phyloP scores from a whole-genome alignment of 345 rosid genomes.

The Eucalyptus dawsonii region DNA sequence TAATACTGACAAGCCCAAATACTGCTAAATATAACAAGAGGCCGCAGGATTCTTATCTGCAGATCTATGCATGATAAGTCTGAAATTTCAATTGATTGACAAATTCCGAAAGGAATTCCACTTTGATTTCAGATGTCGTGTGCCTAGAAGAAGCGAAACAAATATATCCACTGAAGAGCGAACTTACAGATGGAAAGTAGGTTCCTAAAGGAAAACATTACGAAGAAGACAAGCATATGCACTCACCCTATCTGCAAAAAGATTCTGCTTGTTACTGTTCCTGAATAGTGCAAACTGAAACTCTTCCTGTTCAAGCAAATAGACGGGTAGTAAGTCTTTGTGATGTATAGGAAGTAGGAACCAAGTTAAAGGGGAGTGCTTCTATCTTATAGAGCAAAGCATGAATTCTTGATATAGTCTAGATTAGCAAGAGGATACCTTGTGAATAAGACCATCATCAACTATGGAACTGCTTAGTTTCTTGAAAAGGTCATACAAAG shows the following conservation, averaged over 20 bases:
- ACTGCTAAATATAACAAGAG: not conserved
- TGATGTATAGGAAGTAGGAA: not conserved
- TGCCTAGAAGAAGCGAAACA: not conserved
- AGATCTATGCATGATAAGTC: not conserved
- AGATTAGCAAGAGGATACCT: constrained; percentile 19
- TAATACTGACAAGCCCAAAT: not conserved
- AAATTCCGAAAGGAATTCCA: not conserved
- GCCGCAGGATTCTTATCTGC: not conserved
- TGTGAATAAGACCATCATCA: constrained; percentile 45
- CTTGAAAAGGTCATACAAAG: constrained; percentile 55
- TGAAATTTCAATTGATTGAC: not conserved
- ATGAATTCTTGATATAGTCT: not conserved
- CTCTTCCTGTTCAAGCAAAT: constrained; percentile 22
- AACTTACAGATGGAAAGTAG: not conserved
- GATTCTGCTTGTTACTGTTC: constrained; percentile 30
- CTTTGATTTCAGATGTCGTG: not conserved
- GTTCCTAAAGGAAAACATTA: not conserved
- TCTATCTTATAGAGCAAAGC: not conserved
- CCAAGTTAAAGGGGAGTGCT: not conserved
- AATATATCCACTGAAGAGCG: not conserved
- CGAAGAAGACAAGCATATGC: not conserved
- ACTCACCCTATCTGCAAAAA: constrained; percentile 47
- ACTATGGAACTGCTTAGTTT: constrained; percentile 46
- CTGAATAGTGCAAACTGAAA: constrained; percentile 36
- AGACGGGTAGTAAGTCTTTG: not conserved